phyloP scores from a whole-genome alignment of 176 grass and related monocot species.

The Bonia amplexicaulis region DNA sequence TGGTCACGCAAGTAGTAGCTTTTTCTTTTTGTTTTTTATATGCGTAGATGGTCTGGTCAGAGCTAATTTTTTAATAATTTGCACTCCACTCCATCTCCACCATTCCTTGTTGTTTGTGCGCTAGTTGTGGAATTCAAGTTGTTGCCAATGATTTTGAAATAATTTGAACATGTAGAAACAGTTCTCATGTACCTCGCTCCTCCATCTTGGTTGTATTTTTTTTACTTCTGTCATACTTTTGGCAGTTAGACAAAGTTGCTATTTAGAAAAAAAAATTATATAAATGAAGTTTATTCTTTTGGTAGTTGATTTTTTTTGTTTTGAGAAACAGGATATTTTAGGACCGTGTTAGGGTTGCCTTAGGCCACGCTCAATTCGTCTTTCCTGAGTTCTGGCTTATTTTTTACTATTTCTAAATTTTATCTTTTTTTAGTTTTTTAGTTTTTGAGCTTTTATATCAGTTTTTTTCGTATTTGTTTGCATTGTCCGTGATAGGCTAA shows the following conservation, averaged over 20 bases:
- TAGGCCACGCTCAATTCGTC: no score
- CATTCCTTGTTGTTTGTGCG: not conserved
- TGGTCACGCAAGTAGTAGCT: not conserved
- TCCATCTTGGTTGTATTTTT: not conserved
- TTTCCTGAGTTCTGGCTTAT: no score
- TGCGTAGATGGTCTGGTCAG: not conserved
- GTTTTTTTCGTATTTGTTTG: no score
- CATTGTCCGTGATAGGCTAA: no score
- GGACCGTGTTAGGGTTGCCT: not conserved
- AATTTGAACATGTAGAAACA: not conserved
- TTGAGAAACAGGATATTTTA: not conserved
- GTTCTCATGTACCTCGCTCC: not conserved
- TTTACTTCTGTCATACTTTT: not conserved
- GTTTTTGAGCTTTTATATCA: no score
- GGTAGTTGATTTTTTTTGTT: not conserved
- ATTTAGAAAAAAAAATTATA: not conserved
- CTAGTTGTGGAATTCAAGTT: not conserved
- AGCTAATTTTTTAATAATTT: not conserved
- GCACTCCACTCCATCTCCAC: constrained; percentile 17
- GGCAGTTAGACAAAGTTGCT: not conserved
- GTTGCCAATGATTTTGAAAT: not conserved
- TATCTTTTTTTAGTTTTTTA: no score
- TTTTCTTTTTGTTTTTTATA: not conserved
- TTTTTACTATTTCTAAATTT: no score
- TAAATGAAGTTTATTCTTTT: not conserved